Evolutionary conservation across 257 asterid genomes (phyloP), one percentile per base, ranked within the genome.

Genomic region (Solanum chmielewskii): DNA sequence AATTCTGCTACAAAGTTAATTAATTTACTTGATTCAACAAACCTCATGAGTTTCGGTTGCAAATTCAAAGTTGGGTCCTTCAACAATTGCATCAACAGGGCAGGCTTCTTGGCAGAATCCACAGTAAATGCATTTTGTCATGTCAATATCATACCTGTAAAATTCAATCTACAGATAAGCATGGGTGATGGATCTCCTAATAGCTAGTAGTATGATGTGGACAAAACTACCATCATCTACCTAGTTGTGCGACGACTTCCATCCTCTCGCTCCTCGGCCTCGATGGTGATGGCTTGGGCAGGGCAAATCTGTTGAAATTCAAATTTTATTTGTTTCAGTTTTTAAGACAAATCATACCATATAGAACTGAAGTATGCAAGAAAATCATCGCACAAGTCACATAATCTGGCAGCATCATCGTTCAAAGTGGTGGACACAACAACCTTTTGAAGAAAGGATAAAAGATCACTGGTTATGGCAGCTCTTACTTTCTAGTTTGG

Each of bases 81-180:
- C 98, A 69, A 96, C 99, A 74, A 96, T 96, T 91, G 99, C 99
- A 91, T 96, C 98, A 14, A 96, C 98, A 20, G 99, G 99, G 89
- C 98, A 96, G 29, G 99, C 98, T 89, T 96, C 99, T 95, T 95
- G 99, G 92, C 98, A 95, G 86, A 96, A 96, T 74, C 99, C 99
- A 84, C 98, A 96, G 91, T 96, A 96, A 89, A 96, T 95, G 94
- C 98, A 95, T 91, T 94, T 96, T 37, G 98, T 95, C 99, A 96
- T 96, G 92, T 96, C 98, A 83, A 94, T 96, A 87, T 96, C 98
- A 82, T 96, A 96, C 93, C 98, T 95, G 92, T 64, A 52, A 64
- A 69, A 81, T 89, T 84, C 33, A 81, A 82, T 85, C 25, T 41
- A 71, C 37, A 49, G 33, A 47, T 85, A 76, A 85, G 42, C 42